These are phyloP conservation scores for Phytophthora citrophthora DNA, from an alignment of 352 stramenopile species.

Conservation along the genomic window DNA sequence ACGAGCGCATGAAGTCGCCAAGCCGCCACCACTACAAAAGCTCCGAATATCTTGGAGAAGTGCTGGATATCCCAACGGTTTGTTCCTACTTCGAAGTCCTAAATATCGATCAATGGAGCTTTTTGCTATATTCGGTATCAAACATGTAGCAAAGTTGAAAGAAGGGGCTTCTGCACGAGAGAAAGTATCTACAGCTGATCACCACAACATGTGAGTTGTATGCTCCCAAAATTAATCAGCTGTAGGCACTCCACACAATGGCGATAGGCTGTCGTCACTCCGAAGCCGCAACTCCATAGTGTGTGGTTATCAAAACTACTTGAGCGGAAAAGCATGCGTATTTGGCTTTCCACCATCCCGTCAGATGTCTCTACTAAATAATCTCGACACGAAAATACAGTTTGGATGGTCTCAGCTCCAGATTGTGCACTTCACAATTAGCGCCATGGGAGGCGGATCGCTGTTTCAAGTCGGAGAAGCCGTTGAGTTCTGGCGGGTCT, in stretches of 20 bases:
- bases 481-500: slow-evolving; percentile 63
- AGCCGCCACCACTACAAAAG: slow-evolving; percentile 2
- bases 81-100: no score
- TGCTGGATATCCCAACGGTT: neutral
- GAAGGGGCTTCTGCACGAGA: neutral
- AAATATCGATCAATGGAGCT: neutral
- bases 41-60: slow-evolving; percentile 5
- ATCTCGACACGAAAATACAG: slow-evolving; percentile 19
- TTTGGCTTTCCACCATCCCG: slow-evolving; percentile 6
- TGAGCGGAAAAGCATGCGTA: slow-evolving; percentile 3
- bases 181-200: slow-evolving; percentile 12
- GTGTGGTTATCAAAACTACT: no score
- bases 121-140: no score
- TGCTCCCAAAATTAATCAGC: slow-evolving; percentile 3
- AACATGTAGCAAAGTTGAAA: neutral
- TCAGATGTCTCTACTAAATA: slow-evolving; percentile 9
- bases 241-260: slow-evolving; percentile 15
- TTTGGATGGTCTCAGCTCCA: slow-evolving; percentile 1
- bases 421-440: slow-evolving; percentile 20
- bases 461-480: slow-evolving; percentile 62
- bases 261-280: slow-evolving; percentile 28
- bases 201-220: neutral
- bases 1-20: slow-evolving; percentile 8
- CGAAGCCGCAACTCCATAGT: neutral
- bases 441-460: slow-evolving; percentile 38